Conservation (phyloP, 768 basidiomycete genomes). For the Chiua virens region DNA sequence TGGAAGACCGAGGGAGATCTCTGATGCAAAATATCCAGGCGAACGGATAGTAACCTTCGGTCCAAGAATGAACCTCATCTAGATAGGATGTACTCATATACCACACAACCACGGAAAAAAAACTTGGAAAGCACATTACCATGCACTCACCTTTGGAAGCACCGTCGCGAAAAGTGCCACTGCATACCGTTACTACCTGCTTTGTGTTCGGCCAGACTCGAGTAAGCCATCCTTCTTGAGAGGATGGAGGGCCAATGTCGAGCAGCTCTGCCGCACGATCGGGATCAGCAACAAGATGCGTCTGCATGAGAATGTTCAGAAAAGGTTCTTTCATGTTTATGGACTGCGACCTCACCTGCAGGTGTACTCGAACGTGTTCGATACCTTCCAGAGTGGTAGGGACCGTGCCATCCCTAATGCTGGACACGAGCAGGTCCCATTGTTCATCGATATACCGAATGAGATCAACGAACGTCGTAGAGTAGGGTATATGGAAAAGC, state of each 20-base stretch:
- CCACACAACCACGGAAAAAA: no score
- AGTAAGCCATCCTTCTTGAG: constrained; percentile 2
- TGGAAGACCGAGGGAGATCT: not conserved
- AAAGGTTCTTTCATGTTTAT: no score
- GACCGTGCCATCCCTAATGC: constrained; percentile 3
- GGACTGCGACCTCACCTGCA: not conserved
- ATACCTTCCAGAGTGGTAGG: constrained; percentile 7
- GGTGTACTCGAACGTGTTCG: not conserved
- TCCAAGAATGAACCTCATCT: constrained; percentile 7
- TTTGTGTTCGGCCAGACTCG: constrained; percentile 6
- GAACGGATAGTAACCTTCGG: not conserved
- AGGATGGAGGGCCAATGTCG: constrained; percentile 7
- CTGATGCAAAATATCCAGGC: not conserved
- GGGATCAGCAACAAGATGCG: not conserved
- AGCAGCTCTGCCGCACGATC: constrained; percentile 3
- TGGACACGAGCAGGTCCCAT: constrained; percentile 3
- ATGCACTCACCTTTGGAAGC: not conserved
- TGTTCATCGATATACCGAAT: not conserved
- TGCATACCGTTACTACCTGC: not conserved
- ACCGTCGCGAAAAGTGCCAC: constrained; percentile 4
- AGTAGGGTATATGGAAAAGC: not conserved
- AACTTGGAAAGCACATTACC: not conserved
- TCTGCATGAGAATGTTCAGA: not conserved
- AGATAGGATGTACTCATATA: not conserved
- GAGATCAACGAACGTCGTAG: constrained; percentile 7